Evolutionary conservation across 2,329 filamentous ascomycete genomes (phyloP), one percentile per base, ranked within the genome.

Genomic region (Colletotrichum cordylinicola): DNA sequence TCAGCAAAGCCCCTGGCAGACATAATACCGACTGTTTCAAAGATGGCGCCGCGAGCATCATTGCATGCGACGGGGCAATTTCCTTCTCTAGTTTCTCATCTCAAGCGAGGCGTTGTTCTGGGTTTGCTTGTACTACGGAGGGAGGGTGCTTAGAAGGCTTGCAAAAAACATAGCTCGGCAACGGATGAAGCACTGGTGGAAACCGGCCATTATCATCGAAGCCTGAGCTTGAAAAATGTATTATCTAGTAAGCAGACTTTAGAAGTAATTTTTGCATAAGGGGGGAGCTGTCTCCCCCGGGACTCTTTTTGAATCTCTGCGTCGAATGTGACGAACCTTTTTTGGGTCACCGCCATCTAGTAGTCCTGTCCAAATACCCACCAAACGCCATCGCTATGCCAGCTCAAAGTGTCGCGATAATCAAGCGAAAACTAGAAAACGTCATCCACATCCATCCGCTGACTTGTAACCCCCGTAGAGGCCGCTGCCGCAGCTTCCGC

Each of bases 1-100:
- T 9, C 88, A 90, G 78, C 91, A 93, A 80, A 89, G 88, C 27
- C 90, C 90, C 3, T 93, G 91, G 91, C 91, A 93, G 82, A 76
- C 74, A n/a, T 76, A 74, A 76, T 69, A 35, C 29, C 15, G 35
- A n/a, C 58, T n/a, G 31, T 29, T 39, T 48, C 56, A 39, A 58
- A 33, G 24, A 67, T 18, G 12, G 29, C 18, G 24, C 43, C 43
- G 12, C 21, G 27, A 29, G 43, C 24, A 48, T 21, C 31, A 64
- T 64, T 48, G 61, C 70, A 61, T 76, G 75, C n/a, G 48, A 71
- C 43, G 39, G 55, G 77, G 72, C 75, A 78, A 75, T 79, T 77
- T 69, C 70, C 79, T 78, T 77, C 75, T 78, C 71, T 62, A 74
- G 78, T 66, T 73, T 74, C 79, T 79, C 76, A 81, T 79, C 80